Conservation (phyloP, 2,329 filamentous ascomycete genomes). For the Penicillium sp. region DNA sequence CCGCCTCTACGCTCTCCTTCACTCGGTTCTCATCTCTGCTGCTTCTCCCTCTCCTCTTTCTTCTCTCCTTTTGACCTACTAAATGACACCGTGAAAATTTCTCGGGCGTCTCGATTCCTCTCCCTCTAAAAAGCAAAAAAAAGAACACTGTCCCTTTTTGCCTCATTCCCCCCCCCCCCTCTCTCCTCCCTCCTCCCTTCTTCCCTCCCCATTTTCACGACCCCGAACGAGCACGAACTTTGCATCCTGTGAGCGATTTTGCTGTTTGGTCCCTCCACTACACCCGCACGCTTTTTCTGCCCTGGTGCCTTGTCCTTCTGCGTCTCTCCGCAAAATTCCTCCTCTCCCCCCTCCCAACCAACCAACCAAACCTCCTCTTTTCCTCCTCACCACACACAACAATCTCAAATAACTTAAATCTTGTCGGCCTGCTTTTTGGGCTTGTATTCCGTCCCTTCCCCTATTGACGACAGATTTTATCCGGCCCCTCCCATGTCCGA, state of each 20-base stretch:
- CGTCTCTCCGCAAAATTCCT: slow-evolving; percentile 16
- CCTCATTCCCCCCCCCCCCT: slow-evolving; percentile 6
- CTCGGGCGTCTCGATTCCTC: slow-evolving; percentile 1
- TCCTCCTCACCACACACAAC: neutral
- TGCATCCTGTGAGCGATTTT: slow-evolving; percentile 25
- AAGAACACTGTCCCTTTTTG: neutral
- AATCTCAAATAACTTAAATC: neutral
- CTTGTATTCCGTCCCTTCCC: neutral
- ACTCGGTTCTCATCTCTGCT: too few relatives aligned
- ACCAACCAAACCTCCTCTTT: neutral
- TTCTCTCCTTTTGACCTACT: neutral
- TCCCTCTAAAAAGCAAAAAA: slow-evolving; percentile 16
- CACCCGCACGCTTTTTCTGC: slow-evolving; percentile 9
- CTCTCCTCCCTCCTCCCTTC: slow-evolving; percentile 14
- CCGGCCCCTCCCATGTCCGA: slow-evolving; percentile 38
- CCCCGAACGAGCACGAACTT: slow-evolving; percentile 25
- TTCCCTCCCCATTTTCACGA: slow-evolving; percentile 21
- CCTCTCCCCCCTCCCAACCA: neutral
- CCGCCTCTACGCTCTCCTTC: slow-evolving; percentile 8
- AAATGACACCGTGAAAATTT: slow-evolving; percentile 5
- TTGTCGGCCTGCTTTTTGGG: neutral
- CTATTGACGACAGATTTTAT: neutral
- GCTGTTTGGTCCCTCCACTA: slow-evolving; percentile 17
- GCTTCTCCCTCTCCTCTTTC: slow-evolving; percentile 5
- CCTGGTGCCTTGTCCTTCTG: slow-evolving; percentile 19